Base-by-base conservation (phyloP, 768 basidiomycete species). In the Suillus luteus region DNA sequence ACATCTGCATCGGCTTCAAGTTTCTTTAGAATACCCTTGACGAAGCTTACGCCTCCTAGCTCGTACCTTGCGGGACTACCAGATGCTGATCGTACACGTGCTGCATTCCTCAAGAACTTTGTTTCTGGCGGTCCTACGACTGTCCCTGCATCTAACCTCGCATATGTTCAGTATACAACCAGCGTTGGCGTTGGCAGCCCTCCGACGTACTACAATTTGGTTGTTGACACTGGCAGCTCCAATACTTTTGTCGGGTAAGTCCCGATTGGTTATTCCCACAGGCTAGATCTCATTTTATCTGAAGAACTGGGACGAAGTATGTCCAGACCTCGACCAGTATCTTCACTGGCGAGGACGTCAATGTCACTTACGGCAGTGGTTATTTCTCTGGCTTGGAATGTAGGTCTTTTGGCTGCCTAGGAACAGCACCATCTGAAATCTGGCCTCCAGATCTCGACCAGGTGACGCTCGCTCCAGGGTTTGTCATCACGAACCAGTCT, bases 341-440 rank as follows among this genome's bases (percentile, higher is more conserved):
- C 19, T 59, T 63, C 52, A 69, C 68, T 19, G 67, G 68, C 15
- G 63, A 60, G 35, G 51, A 44, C 24, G 59, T 60, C 51, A 60
- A 60, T 17, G 59, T 60, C 33, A 60, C 59, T 22, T 60, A 60
- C 51, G 59, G 59, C 17, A 14, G 2, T 11, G 59, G 59, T n/a
- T 60, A 60, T 35, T 60, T 71, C 31, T 55, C 54, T 77, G 78
- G 79, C 27, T 78, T 71, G 51, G 79, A 79, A 65, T 81, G 59
- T 60, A 58, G 10, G 55, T 27, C 38, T 27, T 27, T 6, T 27
- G 14, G 38, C 22, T 40, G 9, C 38, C 27, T 38, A 19, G 2
- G 15, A 54, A n/a, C 6, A 5, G 5, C 33, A 40, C 5, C 14
- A 17, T 57, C 15, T 57, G 8, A 57, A 24, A 40, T 17, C 11